phyloP scores from a whole-genome alignment of 1,139 yeast genomes.

The Lodderomyces oxycetoniae region DNA sequence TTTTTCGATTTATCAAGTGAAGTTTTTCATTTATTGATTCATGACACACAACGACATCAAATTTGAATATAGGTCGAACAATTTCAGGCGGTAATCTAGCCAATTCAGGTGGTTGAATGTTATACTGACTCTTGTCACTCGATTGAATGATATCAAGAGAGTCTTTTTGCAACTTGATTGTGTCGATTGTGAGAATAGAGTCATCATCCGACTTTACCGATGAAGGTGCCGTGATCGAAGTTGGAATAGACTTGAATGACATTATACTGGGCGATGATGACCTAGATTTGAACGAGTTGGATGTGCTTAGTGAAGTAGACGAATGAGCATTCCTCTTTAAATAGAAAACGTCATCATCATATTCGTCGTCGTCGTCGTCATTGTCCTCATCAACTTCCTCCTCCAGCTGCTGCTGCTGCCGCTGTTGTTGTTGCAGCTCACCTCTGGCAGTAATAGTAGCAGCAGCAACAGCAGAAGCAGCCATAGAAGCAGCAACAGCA shows the following conservation, averaged over 20 bases:
- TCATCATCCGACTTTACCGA: slow-evolving; percentile 30
- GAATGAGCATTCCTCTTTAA: slow-evolving; percentile 30
- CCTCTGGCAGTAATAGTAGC: slow-evolving; percentile 15
- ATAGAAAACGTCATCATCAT: slow-evolving; percentile 3
- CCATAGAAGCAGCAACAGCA: slow-evolving; percentile 38
- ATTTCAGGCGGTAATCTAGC: slow-evolving; percentile 44
- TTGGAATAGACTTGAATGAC: slow-evolving; percentile 40
- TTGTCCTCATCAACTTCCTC: slow-evolving; percentile 1
- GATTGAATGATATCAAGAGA: slow-evolving; percentile 1
- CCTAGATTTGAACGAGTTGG: slow-evolving; percentile 30
- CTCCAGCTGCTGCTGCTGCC: too few relatives aligned
- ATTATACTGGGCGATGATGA: slow-evolving; percentile 43
- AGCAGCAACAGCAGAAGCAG: slow-evolving; percentile 9
- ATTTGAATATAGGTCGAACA: slow-evolving; percentile 42
- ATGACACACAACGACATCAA: slow-evolving; percentile 44
- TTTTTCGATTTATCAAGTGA: slow-evolving; percentile 17
- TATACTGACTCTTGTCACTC: slow-evolving; percentile 7
- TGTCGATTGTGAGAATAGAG: slow-evolving; percentile 13
- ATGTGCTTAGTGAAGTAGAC: slow-evolving; percentile 36
- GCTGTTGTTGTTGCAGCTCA: too few relatives aligned
- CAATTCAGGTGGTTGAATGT: slow-evolving; percentile 43
- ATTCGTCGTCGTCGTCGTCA: slow-evolving; percentile 4
- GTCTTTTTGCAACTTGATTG: slow-evolving; percentile 6
- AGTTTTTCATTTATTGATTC: slow-evolving; percentile 37
- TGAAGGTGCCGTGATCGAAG: slow-evolving; percentile 37